phyloP scores from a whole-genome alignment of 1,139 yeast genomes.

The Wickerhamomyces sp. region DNA sequence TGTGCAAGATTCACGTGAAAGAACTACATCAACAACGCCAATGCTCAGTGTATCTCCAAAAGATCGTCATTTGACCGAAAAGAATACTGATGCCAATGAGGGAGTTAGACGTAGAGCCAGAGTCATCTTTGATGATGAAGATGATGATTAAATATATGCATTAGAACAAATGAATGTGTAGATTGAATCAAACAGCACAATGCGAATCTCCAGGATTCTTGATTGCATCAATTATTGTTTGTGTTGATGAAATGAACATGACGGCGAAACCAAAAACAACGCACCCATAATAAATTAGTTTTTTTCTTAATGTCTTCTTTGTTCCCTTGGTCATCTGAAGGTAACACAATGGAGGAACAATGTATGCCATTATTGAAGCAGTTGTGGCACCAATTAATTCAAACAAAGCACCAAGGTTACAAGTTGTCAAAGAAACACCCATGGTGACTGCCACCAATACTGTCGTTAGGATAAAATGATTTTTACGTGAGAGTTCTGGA shows the following conservation, averaged over 20 bases:
- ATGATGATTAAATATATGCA: constrained; percentile 2
- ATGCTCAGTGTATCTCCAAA: too few relatives aligned
- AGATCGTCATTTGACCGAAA: too few relatives aligned
- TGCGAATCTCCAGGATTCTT: constrained; percentile 37
- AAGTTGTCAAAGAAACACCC: constrained; percentile 73
- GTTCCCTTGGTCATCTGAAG: constrained; percentile 56
- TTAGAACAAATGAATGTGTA: not conserved
- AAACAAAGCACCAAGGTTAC: constrained; percentile 83
- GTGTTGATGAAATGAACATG: constrained; percentile 73
- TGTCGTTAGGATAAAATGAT: constrained; percentile 67
- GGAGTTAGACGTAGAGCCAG: constrained; percentile 1
- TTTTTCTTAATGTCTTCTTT: constrained; percentile 36
- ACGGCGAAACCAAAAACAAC: constrained; percentile 69
- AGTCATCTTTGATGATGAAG: constrained; percentile 7
- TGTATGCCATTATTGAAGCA: constrained; percentile 89
- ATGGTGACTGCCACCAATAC: constrained; percentile 64
- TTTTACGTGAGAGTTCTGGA: constrained; percentile 37
- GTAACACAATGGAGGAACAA: constrained; percentile 83
- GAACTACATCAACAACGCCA: too few relatives aligned
- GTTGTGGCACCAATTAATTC: constrained; percentile 92
- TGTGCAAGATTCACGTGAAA: too few relatives aligned
- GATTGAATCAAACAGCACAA: constrained; percentile 29
- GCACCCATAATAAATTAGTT: constrained; percentile 56
- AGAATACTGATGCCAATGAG: not conserved
- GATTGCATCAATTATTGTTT: constrained; percentile 60